Conservation (phyloP, 768 basidiomycete genomes). For the Botryobasidium botryosum region DNA sequence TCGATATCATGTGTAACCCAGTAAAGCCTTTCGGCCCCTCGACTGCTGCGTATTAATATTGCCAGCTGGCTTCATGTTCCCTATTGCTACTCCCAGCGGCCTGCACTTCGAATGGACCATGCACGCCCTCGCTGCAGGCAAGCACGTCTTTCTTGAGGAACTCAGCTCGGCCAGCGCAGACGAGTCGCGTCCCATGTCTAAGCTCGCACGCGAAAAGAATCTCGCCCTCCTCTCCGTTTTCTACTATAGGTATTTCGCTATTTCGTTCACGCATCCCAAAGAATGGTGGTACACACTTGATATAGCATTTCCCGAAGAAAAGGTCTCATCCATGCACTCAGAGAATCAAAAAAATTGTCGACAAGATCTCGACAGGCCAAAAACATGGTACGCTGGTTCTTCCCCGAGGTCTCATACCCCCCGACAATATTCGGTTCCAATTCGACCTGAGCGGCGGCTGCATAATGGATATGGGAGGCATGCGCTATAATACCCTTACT, state of each 20-base stretch:
- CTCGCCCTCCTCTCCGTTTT: slow-evolving; percentile 8
- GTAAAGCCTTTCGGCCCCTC: too few species aligned
- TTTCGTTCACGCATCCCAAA: too few species aligned
- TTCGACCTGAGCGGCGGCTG: slow-evolving; percentile 40
- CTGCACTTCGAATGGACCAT: slow-evolving; percentile 15
- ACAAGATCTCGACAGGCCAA: too few species aligned
- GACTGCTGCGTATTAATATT: too few species aligned
- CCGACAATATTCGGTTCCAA: slow-evolving; percentile 32
- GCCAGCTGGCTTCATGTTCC: too few species aligned
- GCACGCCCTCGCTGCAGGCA: slow-evolving; percentile 13
- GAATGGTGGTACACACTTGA: too few species aligned
- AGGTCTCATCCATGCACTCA: slow-evolving; percentile 48
- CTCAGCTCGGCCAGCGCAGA: slow-evolving; percentile 11
- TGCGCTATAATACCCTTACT: too few species aligned
- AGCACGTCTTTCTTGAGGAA: slow-evolving; percentile 16
- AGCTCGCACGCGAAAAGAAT: slow-evolving; percentile 5
- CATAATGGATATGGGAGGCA: slow-evolving; percentile 40
- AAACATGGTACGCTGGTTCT: slow-evolving; percentile 35
- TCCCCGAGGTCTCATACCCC: slow-evolving; percentile 2
- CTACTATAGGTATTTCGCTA: slow-evolving; percentile 5
- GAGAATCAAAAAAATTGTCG: slow-evolving; percentile 34
- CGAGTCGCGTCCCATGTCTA: slow-evolving; percentile 11
- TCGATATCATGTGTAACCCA: too few species aligned
- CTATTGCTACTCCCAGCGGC: too few species aligned
- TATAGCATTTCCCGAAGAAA: too few species aligned